Evolutionary conservation across 805 yeast genomes (phyloP).

Genomic region (Starmerella cellae): DNA sequence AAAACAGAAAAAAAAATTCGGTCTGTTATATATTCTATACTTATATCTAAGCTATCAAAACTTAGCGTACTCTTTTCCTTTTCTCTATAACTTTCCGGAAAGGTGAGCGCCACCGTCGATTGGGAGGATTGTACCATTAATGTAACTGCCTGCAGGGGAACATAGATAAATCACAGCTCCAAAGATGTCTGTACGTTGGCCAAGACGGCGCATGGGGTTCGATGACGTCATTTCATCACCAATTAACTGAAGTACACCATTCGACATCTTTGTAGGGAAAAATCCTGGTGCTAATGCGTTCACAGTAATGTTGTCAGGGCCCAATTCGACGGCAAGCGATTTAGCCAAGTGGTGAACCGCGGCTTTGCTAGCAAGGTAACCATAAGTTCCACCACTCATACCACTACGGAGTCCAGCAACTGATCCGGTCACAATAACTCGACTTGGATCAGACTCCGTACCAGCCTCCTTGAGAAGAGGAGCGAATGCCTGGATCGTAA

Average conservation of each 20-base stretch:
- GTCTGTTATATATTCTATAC: neutral
- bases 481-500: constrained; percentile 48
- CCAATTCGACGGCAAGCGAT: constrained; percentile 50
- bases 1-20: no score
- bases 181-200: constrained; percentile 46
- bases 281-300: constrained; percentile 66
- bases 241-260: constrained; percentile 42
- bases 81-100: constrained; percentile 24
- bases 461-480: constrained; percentile 46
- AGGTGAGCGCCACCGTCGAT: constrained; percentile 57
- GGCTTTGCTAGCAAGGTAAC: constrained; percentile 62
- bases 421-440: constrained; percentile 55
- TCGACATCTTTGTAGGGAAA: constrained; percentile 63
- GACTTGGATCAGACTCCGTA: constrained; percentile 43
- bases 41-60: neutral
- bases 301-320: constrained; percentile 53
- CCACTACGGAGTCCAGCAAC: constrained; percentile 41
- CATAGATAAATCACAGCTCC: constrained; percentile 44
- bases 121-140: constrained; percentile 56
- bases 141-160: constrained; percentile 43
- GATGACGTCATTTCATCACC: constrained; percentile 39
- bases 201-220: constrained; percentile 55
- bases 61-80: no score
- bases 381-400: constrained; percentile 43
- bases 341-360: constrained; percentile 59